Evolutionary conservation across 2,329 filamentous ascomycete species (phyloP).

Genomic region (Trichoderma harzianum): DNA sequence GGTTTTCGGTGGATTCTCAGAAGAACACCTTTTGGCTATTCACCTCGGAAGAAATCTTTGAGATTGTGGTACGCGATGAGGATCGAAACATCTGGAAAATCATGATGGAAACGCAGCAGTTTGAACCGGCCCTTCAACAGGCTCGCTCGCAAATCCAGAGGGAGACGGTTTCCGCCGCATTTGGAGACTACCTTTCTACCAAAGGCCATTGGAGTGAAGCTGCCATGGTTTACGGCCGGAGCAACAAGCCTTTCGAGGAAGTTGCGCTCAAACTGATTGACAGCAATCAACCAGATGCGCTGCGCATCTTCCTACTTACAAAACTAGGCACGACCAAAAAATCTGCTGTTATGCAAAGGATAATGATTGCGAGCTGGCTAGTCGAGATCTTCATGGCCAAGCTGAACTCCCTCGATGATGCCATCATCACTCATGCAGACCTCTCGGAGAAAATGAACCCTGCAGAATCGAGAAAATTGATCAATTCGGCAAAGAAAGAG

Average conservation of each 20-base stretch:
- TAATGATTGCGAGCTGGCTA: constrained; percentile 94
- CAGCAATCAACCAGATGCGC: constrained; percentile 80
- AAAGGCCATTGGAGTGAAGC: constrained; percentile 83
- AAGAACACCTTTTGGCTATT: constrained; percentile 99
- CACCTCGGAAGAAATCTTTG: constrained; percentile 85
- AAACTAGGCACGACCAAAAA: constrained; percentile 83
- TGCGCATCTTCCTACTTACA: constrained; percentile 83
- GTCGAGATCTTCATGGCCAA: constrained; percentile 97
- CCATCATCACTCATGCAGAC: constrained; percentile 84
- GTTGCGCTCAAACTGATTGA: constrained; percentile 90
- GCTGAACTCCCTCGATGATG: constrained; percentile 90
- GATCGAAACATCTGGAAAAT: constrained; percentile 93
- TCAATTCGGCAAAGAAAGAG: constrained; percentile 68
- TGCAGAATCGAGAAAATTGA: constrained; percentile 67
- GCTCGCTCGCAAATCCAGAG: constrained; percentile 77
- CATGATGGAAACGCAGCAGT: constrained; percentile 81
- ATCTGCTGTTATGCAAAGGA: constrained; percentile 81
- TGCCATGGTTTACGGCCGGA: constrained; percentile 86
- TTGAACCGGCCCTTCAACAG: constrained; percentile 82
- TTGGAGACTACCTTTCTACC: constrained; percentile 79
- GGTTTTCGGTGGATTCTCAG: constrained; percentile 81
- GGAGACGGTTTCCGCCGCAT: constrained; percentile 87
- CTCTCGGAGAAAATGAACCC: constrained; percentile 68
- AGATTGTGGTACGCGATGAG: constrained; percentile 87
- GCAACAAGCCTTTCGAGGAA: constrained; percentile 95